Base-by-base conservation (phyloP, 495 filamentous ascomycete species). In the Penicillium simplicissimum region DNA sequence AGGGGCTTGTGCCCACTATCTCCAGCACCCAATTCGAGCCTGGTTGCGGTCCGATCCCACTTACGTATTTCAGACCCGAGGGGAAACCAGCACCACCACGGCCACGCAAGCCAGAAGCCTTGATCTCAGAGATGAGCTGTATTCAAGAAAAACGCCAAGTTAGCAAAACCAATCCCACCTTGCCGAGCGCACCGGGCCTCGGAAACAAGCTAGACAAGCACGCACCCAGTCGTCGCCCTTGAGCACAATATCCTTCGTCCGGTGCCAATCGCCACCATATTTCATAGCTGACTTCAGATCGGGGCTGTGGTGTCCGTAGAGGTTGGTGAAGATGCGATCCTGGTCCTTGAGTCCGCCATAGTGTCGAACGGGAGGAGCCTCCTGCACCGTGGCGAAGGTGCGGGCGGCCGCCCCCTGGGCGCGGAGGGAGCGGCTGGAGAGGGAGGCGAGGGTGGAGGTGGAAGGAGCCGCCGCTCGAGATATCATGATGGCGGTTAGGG, bases 211-310 rank as follows among this genome's bases (percentile, higher is more conserved):
- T 31, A 40, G 35, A 40, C 35, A 43, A 23, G 13, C 38, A 70
- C 83, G 65, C 78, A 90, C 88, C 95, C 95, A 98, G 70, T 98
- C 95, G 78, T 98, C 88, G 55, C 95, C 95, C 82, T 98, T 98
- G 63, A 91, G 75, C 55, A 98, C 74, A 49, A 98, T 98, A 76
- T 98, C 95, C 84, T 98, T 98, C 52, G 95, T 98, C 83, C 94
- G 96, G 80, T 98, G 85, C 95, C 95, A 98, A 76, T 98, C 96
- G 67, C 95, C 96, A 67, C 95, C 95, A 83, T 94, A 96, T 80
- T 96, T 96, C 91, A 89, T 92, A n/a, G 95, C 92, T 62, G 84
- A 88, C 82, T 94, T 92, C 58, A 98, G 78, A 80, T 97, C 93
- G 47, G 90, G 82, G 33, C 91, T 91, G 83, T 90, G 93, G 68